Base-by-base conservation (phyloP, 306 rosid species). In the Lupinus albus region DNA sequence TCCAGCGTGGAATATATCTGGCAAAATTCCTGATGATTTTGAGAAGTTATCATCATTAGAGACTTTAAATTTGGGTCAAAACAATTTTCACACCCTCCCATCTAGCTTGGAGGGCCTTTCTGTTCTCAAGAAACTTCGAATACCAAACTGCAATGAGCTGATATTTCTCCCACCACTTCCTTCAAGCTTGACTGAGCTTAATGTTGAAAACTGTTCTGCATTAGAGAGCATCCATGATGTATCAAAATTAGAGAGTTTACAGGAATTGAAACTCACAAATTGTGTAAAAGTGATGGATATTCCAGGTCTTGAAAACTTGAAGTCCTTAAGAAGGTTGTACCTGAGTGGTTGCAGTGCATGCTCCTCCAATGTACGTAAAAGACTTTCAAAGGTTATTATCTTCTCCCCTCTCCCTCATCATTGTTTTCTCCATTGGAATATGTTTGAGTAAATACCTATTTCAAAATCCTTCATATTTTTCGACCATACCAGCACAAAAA, bases 111-210 rank as follows among this genome's bases (percentile, higher is more conserved):
- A 6, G 13, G 84, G 84, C 13, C 68, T 84, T 36, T 81, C 82
- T 38, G 1, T 13, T 39, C 86, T 86, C n/a, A 62, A 55, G 51
- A 8, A n/a, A 2, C 91, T 86, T 60, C 0, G 8, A 7, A 52
- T 86, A 64, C 45, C 80, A 44, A 42, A 72, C 3, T 86, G 87
- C 56, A 69, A 18, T 46, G 56, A 77, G 56, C 92, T 86, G 52
- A 47, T 60, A 42, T 62, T 63, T 53, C 60, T 86, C 36, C 92
- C 92, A 20, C 78, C 84, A 17, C 87, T 84, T 80, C 89, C 92
- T 14, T 69, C 92, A 8, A 72, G 87, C 81, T 78, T 86, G 60
- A 10, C 6, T 59, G 45, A 39, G 52, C 41, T 86, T n/a, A 30
- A 84, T 62, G 51, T 65, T 57, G 85, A 76, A 15, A 69, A 81